These are phyloP conservation scores for Cordyceps fumosorosea DNA, from an alignment of 2,329 filamentous ascomycete species.

Conservation along the genomic window DNA sequence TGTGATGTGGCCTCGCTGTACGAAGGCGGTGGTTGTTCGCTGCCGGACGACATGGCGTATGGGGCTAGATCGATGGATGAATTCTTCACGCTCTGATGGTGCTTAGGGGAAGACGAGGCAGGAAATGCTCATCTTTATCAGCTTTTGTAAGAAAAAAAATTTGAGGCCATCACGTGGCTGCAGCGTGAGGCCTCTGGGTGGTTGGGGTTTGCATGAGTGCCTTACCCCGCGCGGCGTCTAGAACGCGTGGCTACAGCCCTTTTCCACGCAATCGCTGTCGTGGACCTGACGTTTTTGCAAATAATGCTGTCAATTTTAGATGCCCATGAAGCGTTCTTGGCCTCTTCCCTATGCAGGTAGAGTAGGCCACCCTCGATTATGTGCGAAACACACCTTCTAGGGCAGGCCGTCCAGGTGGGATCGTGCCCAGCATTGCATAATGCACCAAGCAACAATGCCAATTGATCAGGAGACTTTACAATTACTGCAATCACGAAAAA, in stretches of 20 bases:
- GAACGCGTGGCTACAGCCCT: background rate
- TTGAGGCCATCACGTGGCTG: background rate
- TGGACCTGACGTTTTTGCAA: background rate
- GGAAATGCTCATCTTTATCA: background rate
- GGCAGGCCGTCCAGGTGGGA: no score
- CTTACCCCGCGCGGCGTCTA: background rate
- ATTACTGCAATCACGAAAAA: no score
- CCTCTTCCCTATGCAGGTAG: no score
- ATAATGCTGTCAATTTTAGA: no score
- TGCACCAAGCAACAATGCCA: no score
- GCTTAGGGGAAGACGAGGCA: background rate
- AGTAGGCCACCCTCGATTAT: no score
- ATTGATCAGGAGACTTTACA: no score
- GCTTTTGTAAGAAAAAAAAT: background rate
- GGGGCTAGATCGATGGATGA: background rate
- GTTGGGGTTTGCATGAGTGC: background rate
- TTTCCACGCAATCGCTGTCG: background rate
- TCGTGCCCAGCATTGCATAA: no score
- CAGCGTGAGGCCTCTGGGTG: background rate
- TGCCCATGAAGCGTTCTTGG: no score
- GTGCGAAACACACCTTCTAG: no score
- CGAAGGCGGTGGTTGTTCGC: background rate
- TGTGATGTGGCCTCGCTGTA: slow-evolving; percentile 1
- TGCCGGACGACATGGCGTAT: background rate
- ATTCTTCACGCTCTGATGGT: background rate